phyloP scores from a whole-genome alignment of 2,329 filamentous ascomycete genomes.

The Venturia nashicola region DNA sequence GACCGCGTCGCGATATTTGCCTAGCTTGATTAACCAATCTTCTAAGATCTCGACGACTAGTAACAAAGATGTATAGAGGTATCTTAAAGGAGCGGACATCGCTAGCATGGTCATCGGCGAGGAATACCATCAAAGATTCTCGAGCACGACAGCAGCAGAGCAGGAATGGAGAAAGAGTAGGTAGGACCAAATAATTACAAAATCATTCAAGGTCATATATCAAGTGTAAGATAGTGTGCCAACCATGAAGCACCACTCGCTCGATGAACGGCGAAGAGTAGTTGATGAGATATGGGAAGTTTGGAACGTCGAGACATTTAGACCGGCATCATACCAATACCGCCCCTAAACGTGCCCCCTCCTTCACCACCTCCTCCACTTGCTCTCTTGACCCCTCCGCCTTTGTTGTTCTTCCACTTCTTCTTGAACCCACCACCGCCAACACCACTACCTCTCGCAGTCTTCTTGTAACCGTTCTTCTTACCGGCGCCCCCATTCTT shows the following conservation, averaged over 20 bases:
- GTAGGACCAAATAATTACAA: not conserved
- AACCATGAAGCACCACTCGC: not conserved
- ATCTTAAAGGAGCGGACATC: too few species aligned
- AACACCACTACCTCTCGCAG: not conserved
- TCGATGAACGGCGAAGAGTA: not conserved
- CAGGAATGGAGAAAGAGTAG: too few species aligned
- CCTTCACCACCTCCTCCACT: slow-evolving; percentile 7
- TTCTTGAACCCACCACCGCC: not conserved
- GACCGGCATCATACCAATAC: slow-evolving; percentile 28
- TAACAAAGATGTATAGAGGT: too few species aligned
- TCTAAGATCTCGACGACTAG: too few species aligned
- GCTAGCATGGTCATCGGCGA: too few species aligned
- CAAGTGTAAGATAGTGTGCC: not conserved
- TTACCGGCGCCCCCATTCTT: not conserved
- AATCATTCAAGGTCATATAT: not conserved
- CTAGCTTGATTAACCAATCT: too few species aligned
- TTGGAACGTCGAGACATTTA: slow-evolving; percentile 12
- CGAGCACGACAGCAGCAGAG: too few species aligned
- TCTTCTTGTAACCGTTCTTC: slow-evolving; percentile 3
- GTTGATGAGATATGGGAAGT: not conserved
- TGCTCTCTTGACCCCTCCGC: slow-evolving; percentile 1
- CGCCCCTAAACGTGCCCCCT: slow-evolving; percentile 1
- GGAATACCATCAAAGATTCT: too few species aligned
- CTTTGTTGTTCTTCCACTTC: not conserved
- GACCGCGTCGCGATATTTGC: too few species aligned